Percentiles rank a stretch among this genome's conserved stretches.
Conservation (phyloP, 768 basidiomycete species). For the Tulasnella calospora region DNA sequence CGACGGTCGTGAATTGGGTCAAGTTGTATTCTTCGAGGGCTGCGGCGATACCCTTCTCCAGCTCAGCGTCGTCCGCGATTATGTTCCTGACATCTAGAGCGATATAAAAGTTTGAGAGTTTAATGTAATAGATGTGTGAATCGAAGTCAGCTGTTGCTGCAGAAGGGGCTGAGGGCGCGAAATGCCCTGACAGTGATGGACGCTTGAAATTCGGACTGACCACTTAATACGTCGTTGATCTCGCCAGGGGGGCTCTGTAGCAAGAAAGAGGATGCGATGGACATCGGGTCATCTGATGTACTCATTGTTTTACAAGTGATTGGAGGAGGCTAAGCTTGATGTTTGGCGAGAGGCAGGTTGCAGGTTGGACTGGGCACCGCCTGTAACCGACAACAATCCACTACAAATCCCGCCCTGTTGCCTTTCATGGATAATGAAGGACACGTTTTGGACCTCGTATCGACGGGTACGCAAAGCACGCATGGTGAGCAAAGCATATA, state of each 20-base stretch:
- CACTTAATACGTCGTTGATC: conserved; percentile 93
- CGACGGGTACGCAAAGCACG: not conserved
- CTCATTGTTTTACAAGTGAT: not conserved
- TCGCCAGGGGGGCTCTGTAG: conserved; percentile 92
- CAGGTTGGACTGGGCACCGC: not conserved
- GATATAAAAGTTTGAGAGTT: conserved; percentile 16
- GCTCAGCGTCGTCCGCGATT: conserved; percentile 77
- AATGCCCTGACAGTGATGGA: conserved; percentile 15
- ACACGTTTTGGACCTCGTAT: not conserved
- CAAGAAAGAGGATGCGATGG: conserved; percentile 63
- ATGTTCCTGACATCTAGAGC: conserved; percentile 80
- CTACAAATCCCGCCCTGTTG: not conserved
- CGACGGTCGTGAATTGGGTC: conserved; percentile 79
- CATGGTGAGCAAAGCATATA: not conserved
- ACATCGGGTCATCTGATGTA: conserved; percentile 16
- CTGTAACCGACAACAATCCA: not conserved
- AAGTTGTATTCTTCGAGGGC: conserved; percentile 81
- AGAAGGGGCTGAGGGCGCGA: not conserved
- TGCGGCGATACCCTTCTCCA: conserved; percentile 71
- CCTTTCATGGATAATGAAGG: not conserved
- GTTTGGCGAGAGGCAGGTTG: not conserved
- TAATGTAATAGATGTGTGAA: not conserved
- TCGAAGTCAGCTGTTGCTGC: not conserved
- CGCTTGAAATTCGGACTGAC: conserved; percentile 39
- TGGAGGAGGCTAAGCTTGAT: not conserved